phyloP scores from a whole-genome alignment of 208 protist species.

The Borovskyia barvae region DNA sequence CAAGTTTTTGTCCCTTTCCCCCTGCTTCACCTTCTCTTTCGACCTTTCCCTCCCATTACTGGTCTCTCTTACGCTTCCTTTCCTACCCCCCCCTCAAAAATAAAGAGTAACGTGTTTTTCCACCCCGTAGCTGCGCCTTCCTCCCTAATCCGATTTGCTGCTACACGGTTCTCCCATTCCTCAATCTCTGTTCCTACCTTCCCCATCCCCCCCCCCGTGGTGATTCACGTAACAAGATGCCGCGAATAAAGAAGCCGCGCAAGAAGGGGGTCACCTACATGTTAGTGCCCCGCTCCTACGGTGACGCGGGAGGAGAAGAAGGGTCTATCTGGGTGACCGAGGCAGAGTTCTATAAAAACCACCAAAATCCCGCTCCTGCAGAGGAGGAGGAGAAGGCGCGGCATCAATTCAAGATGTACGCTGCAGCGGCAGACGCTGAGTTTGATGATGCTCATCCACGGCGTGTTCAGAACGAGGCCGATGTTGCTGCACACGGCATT shows the following conservation, averaged over 20 bases:
- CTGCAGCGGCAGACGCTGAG: conserved; percentile 18
- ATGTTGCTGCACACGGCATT: conserved; percentile 12
- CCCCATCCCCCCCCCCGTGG: too few relatives aligned
- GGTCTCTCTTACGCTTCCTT: background rate
- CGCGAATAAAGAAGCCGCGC: conserved; percentile 34
- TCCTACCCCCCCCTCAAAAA: background rate
- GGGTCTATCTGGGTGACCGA: conserved; percentile 56
- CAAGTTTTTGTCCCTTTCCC: too few relatives aligned
- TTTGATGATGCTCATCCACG: conserved; percentile 12
- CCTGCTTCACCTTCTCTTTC: too few relatives aligned
- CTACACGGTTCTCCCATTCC: too few relatives aligned
- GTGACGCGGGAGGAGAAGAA: conserved; percentile 38
- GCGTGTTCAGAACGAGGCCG: background rate
- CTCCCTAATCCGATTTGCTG: too few relatives aligned
- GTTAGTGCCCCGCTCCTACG: conserved; percentile 66
- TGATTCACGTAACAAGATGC: too few relatives aligned
- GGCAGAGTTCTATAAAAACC: conserved; percentile 48
- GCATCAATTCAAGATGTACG: conserved; percentile 25
- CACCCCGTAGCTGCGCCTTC: too few relatives aligned
- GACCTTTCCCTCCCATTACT: background rate
- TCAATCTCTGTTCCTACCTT: too few relatives aligned
- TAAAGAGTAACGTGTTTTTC: background rate
- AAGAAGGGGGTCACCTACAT: conserved; percentile 61
- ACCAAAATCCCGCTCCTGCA: conserved; percentile 13
- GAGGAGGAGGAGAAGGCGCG: conserved; percentile 15